Evolutionary conservation across 1,284 basidiomycete genomes (phyloP), one percentile per base, ranked within the genome.

Genomic region (Marasmius sp.): DNA sequence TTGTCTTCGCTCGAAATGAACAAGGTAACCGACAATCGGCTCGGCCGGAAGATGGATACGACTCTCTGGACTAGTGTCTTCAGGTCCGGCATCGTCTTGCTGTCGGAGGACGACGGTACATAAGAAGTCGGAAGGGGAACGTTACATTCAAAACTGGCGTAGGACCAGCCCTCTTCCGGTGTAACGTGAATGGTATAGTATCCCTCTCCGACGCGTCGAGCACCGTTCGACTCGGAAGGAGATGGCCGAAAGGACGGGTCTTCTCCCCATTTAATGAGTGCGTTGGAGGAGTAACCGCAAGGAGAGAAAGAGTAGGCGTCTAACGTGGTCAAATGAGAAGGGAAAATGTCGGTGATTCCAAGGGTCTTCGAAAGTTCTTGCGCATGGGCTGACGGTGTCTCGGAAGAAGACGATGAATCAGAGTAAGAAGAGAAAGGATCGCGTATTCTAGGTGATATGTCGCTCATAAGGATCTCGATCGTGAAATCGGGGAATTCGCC

Each of bases 141-240:
- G 76, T 99, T 99, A 78, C 95, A 97, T 78, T 99, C 97, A 79
- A 99, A 99, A 68, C 91, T 94, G 56, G 97, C 97, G 75, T 97
- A 99, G 54, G 94, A 97, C 89, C 94, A 98, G 61, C 93, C 96
- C 67, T 92, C 88, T 76, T 99, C 97, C 38, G 97, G 97, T 0
- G 97, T 99, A 58, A 99, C 97, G 75, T 99, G 97, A 64, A 99
- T 97, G 8, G 95, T 99, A 76, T 95, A 98, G 79, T 99, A 99
- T 37, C 95, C 94, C 72, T 96, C 95, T 22, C 86, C 85, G 14
- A 64, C 67, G 7, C 66, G 51, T 22, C 62, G 64, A 14, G 49
- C 58, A 34, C 56, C 48, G 20, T 65, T 54, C 33, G 34, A 12
- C 16, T n/a, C 41, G 10, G 41, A 41, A 22, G 41, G 66, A 60